A percentile compares a stretch with the other conserved stretches of the same genome.
phyloP scores from a whole-genome alignment of 495 filamentous ascomycete species.

The Xeromyces bisporus region DNA sequence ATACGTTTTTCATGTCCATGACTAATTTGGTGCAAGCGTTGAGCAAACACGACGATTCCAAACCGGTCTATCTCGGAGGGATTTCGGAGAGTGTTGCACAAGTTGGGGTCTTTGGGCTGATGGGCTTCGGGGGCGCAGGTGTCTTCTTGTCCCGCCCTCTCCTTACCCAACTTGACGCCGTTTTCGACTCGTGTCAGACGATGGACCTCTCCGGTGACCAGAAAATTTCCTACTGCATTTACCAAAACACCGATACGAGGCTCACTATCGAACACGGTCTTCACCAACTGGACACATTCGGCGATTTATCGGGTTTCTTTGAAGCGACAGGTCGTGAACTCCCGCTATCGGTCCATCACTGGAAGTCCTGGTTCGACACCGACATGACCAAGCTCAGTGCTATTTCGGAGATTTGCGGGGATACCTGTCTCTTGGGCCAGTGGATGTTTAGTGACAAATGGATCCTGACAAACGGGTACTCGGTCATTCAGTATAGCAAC shows the following conservation, averaged over 20 bases:
- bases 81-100: slow-evolving; percentile 38
- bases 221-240: slow-evolving; percentile 35
- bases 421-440: slow-evolving; percentile 37
- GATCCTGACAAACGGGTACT: slow-evolving; percentile 41
- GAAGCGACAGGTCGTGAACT: slow-evolving; percentile 30
- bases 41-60: slow-evolving; percentile 24
- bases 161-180: slow-evolving; percentile 18
- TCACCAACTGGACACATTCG: slow-evolving; percentile 35
- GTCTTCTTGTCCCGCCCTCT: slow-evolving; percentile 40
- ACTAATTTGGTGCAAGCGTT: slow-evolving; percentile 30
- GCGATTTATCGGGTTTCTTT: slow-evolving; percentile 38
- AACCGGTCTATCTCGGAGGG: slow-evolving; percentile 36
- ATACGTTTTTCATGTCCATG: slow-evolving; percentile 48
- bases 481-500: slow-evolving; percentile 33
- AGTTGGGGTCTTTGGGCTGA: slow-evolving; percentile 31
- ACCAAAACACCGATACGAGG: slow-evolving; percentile 29
- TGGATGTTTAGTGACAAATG: slow-evolving; percentile 39
- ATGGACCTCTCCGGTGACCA: slow-evolving; percentile 29
- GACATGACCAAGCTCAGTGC: slow-evolving; percentile 32
- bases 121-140: slow-evolving; percentile 44
- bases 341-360: slow-evolving; percentile 42
- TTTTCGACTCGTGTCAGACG: slow-evolving; percentile 20
- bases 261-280: slow-evolving; percentile 35
- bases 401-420: slow-evolving; percentile 36
- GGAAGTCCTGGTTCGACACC: slow-evolving; percentile 38